phyloP scores from a whole-genome alignment of 306 rosid genomes.

The Castanea mollissima region DNA sequence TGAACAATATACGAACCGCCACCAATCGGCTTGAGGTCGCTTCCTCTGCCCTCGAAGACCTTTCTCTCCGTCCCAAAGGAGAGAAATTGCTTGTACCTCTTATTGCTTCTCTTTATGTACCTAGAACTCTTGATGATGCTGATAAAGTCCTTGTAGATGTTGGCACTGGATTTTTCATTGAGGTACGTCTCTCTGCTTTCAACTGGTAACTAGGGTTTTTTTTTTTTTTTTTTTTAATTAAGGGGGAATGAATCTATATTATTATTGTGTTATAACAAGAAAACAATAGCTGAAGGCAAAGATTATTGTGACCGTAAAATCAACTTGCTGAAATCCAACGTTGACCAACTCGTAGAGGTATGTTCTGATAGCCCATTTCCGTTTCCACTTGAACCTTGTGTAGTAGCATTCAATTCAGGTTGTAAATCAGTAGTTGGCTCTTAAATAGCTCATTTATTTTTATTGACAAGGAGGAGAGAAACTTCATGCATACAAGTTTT shows the following conservation, averaged over 20 bases:
- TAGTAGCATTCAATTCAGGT: background rate
- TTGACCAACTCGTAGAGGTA: constrained; percentile 94
- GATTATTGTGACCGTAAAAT: constrained; percentile 90
- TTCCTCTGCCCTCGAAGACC: constrained; percentile 74
- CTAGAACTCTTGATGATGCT: constrained; percentile 74
- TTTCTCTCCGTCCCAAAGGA: constrained; percentile 74
- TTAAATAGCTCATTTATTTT: too few relatives aligned
- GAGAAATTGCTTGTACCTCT: constrained; percentile 83
- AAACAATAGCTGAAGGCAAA: constrained; percentile 80
- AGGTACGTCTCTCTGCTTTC: constrained; percentile 37
- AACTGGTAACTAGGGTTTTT: background rate
- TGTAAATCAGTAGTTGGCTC: background rate
- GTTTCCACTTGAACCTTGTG: background rate
- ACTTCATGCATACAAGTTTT: too few relatives aligned
- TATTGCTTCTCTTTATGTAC: constrained; percentile 90
- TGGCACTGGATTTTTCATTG: constrained; percentile 92
- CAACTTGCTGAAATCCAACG: constrained; percentile 80
- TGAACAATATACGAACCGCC: constrained; percentile 85
- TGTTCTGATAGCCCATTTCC: background rate
- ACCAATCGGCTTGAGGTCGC: constrained; percentile 83
- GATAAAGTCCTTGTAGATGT: constrained; percentile 74
- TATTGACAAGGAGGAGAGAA: too few relatives aligned
- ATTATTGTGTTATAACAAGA: constrained; percentile 34
- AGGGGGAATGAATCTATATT: too few relatives aligned
- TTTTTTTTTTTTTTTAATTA: background rate